A percentile compares a stretch with the other conserved stretches of the same genome.
phyloP scores from a whole-genome alignment of 306 rosid genomes.

The Dryas octopetala region DNA sequence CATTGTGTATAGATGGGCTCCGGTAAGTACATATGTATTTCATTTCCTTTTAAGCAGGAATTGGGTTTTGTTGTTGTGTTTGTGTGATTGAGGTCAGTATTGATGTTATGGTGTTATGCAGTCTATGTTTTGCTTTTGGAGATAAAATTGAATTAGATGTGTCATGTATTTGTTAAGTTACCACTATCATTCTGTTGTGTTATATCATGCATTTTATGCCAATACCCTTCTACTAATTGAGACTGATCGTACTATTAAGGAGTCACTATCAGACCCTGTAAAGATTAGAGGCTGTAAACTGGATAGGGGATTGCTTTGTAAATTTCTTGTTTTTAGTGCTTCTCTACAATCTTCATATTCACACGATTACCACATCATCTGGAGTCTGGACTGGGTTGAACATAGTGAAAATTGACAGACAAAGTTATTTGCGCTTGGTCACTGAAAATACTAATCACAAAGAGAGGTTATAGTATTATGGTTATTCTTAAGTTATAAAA shows the following conservation, averaged over 20 bases:
- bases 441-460: no score
- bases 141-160: constrained; percentile 4
- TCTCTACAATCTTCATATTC: not conserved
- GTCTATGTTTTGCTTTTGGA: not conserved
- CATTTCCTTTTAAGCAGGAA: constrained; percentile 1
- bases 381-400: not conserved
- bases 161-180: not conserved
- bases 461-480: no score
- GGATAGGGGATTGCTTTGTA: not conserved
- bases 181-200: not conserved
- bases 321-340: not conserved
- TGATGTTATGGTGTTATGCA: not conserved
- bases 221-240: not conserved
- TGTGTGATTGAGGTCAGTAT: constrained; percentile 1
- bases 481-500: no score
- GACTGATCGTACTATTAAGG: not conserved
- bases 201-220: not conserved
- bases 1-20: constrained; percentile 80
- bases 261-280: not conserved
- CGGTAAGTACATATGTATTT: constrained; percentile 51
- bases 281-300: not conserved
- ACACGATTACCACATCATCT: not conserved
- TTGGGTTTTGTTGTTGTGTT: no score
- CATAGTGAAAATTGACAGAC: not conserved
- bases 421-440: no score